Evolutionary conservation across 352 stramenopile genomes (phyloP).

Genomic region (Pythium guiyangense): DNA sequence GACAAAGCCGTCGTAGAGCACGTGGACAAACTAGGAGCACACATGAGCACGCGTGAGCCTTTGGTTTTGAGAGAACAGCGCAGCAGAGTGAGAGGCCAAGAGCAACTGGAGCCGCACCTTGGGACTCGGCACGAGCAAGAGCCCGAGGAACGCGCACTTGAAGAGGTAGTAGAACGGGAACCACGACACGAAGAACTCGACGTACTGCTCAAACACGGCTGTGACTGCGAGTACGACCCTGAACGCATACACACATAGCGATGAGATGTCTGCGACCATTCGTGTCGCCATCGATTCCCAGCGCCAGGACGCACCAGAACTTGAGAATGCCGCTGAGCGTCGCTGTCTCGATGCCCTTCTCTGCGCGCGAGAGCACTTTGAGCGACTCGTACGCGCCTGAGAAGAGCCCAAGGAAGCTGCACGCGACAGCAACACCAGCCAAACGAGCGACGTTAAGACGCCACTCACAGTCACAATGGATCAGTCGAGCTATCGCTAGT

Average conservation of each 20-base stretch:
- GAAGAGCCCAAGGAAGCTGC: conserved; percentile 51
- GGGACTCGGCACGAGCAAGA: conserved; percentile 54
- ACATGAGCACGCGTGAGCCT: background rate
- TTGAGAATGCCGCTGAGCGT: conserved; percentile 50
- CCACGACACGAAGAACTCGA: conserved; percentile 69
- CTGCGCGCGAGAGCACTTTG: conserved; percentile 52
- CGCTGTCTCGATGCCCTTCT: conserved; percentile 47
- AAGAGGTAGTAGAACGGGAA: conserved; percentile 78
- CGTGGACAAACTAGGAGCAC: conserved; percentile 37
- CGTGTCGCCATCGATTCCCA: too few species aligned
- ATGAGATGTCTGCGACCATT: too few species aligned
- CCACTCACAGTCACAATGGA: background rate
- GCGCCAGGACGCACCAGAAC: conserved; percentile 35
- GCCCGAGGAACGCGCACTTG: conserved; percentile 54
- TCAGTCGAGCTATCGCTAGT: background rate
- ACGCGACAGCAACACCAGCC: background rate
- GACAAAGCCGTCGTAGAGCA: conserved; percentile 65
- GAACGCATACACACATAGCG: background rate
- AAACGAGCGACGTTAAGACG: background rate
- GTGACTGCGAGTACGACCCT: conserved; percentile 58
- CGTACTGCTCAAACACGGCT: conserved; percentile 60
- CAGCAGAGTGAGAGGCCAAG: background rate
- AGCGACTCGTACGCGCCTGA: conserved; percentile 66
- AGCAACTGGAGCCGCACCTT: conserved; percentile 22
- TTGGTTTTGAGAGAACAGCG: background rate